These are phyloP conservation scores for Persicaria tinctoria DNA, from an alignment of 148 eudicot genomes.

Conservation along the genomic window DNA sequence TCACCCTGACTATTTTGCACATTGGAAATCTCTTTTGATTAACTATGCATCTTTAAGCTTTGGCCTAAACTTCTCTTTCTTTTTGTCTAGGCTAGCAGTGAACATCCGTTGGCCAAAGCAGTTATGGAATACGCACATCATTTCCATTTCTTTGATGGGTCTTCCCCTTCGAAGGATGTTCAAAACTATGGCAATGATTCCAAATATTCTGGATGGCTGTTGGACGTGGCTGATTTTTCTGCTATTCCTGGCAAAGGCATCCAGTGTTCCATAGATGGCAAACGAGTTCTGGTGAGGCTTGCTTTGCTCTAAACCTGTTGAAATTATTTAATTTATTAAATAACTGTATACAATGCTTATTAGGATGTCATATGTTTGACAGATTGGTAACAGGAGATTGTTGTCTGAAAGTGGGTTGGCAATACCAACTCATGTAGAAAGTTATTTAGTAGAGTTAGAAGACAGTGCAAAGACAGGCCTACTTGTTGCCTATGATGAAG, in stretches of 20 bases:
- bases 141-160: constrained; percentile 83
- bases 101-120: constrained; percentile 92
- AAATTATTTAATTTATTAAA: not conserved
- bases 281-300: constrained; percentile 61
- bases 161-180: constrained; percentile 40
- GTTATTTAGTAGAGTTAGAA: constrained; percentile 65
- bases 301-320: not conserved
- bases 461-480: constrained; percentile 85
- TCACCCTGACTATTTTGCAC: not conserved
- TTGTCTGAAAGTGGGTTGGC: constrained; percentile 57
- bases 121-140: constrained; percentile 88
- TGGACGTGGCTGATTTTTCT: constrained; percentile 64
- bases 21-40: not conserved
- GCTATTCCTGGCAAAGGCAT: constrained; percentile 89
- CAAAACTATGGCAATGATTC: constrained; percentile 28
- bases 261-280: constrained; percentile 56
- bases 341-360: not conserved
- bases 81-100: constrained; percentile 73
- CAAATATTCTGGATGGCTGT: constrained; percentile 68
- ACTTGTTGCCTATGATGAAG: constrained; percentile 62
- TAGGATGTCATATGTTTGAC: constrained; percentile 15
- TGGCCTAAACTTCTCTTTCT: not conserved
- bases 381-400: constrained; percentile 90
- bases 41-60: not conserved
- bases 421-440: constrained; percentile 47